Percentiles rank a stretch among this genome's conserved stretches.
Conservation (phyloP, 257 asterid genomes). For the Asclepias syriaca region DNA sequence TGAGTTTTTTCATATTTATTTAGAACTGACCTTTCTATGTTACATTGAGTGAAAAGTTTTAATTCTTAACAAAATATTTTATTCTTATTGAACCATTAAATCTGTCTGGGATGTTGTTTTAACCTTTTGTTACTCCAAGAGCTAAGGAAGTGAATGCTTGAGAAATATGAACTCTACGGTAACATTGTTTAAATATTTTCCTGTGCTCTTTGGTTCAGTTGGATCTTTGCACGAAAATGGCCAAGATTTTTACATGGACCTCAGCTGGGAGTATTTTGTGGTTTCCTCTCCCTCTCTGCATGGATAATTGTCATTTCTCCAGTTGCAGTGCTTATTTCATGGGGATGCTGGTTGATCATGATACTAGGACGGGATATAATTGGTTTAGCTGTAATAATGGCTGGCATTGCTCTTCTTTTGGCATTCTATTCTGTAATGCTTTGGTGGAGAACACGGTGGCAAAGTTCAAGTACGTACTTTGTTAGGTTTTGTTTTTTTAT, state of each 20-base stretch:
- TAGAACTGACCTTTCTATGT: not conserved
- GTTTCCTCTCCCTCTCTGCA: constrained; percentile 66
- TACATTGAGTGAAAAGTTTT: not conserved
- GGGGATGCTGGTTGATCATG: constrained; percentile 95
- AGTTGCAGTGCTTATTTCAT: constrained; percentile 60
- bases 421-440: constrained; percentile 96
- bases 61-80: not conserved
- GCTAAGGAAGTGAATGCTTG: not conserved
- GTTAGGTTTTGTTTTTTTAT: constrained; percentile 2
- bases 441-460: constrained; percentile 99
- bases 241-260: constrained; percentile 80
- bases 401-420: constrained; percentile 87
- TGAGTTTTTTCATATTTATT: not conserved
- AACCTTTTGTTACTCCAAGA: not conserved
- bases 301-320: constrained; percentile 93
- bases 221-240: constrained; percentile 99
- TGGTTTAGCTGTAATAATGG: constrained; percentile 98
- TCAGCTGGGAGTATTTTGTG: constrained; percentile 76
- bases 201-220: constrained; percentile 48
- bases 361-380: constrained; percentile 90
- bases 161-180: not conserved
- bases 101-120: not conserved
- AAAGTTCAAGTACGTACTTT: constrained; percentile 90
- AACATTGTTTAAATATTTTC: constrained; percentile 11
- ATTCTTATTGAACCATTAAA: not conserved